phyloP scores from a whole-genome alignment of 2,329 filamentous ascomycete genomes.

The Fusarium phyllophilum region DNA sequence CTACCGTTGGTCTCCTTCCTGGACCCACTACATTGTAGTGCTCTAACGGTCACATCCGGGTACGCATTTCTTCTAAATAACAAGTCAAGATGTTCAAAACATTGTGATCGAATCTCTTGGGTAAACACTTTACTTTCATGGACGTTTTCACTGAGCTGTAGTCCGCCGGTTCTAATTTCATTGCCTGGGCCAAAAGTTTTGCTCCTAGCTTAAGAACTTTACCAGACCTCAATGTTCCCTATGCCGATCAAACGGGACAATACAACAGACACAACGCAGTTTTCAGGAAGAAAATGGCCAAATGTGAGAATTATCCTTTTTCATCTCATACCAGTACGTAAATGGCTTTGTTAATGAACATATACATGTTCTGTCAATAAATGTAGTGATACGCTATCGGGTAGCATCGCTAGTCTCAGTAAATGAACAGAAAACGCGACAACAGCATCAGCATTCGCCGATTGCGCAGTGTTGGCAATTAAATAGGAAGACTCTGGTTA shows the following conservation, averaged over 20 bases:
- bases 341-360: no score
- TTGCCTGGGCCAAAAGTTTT: no score
- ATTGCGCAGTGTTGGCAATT: rapidly evolving
- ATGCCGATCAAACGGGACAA: rapidly evolving
- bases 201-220: no score
- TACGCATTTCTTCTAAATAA: background rate
- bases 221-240: rapidly evolving
- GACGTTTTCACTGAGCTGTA: rapidly evolving
- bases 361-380: no score
- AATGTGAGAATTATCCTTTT: rapidly evolving
- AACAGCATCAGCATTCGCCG: background rate
- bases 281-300: background rate
- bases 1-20: rapidly evolving
- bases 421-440: rapidly evolving
- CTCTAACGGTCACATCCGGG: background rate
- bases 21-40: rapidly evolving
- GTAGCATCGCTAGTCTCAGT: background rate
- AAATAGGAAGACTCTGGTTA: rapidly evolving
- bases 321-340: rapidly evolving
- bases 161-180: rapidly evolving
- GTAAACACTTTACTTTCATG: rapidly evolving
- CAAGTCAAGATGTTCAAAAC: background rate
- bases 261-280: no score
- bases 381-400: background rate
- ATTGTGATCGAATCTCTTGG: rapidly evolving